These are phyloP conservation scores for Cyclotella choctawhatcheeana DNA, from an alignment of 108 stramenopile species.

Conservation along the genomic window DNA sequence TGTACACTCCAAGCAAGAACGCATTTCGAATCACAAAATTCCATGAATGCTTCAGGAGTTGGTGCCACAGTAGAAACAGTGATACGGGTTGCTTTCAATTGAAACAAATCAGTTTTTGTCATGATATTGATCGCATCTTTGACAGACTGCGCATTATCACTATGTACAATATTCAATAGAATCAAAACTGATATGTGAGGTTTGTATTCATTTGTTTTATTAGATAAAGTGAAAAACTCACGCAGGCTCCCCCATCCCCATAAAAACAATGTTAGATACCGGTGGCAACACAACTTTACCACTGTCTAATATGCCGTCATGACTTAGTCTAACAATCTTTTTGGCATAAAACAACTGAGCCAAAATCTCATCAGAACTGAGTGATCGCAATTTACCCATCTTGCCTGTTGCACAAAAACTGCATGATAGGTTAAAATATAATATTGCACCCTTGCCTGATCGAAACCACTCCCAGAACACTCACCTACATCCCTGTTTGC, in stretches of 20 bases:
- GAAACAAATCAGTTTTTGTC: conserved; percentile 55
- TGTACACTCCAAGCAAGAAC: conserved; percentile 88
- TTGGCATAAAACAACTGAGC: conserved; percentile 78
- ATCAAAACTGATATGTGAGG: conserved; percentile 47
- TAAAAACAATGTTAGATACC: conserved; percentile 80
- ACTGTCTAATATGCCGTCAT: conserved; percentile 7
- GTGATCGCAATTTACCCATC: conserved; percentile 79
- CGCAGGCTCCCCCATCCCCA: conserved; percentile 88
- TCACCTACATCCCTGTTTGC: conserved; percentile 84
- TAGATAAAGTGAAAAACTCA: background rate
- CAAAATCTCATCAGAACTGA: conserved; percentile 78
- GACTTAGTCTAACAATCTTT: conserved; percentile 50
- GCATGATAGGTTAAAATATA: too few species aligned
- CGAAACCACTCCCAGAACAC: too few species aligned
- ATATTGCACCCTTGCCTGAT: too few species aligned
- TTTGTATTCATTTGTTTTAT: too few species aligned
- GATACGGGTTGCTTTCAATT: conserved; percentile 59
- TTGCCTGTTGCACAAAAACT: conserved; percentile 87
- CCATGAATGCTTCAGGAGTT: conserved; percentile 52
- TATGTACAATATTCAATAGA: background rate
- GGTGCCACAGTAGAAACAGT: conserved; percentile 91
- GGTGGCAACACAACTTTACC: conserved; percentile 34
- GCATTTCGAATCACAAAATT: conserved; percentile 33
- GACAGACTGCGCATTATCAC: conserved; percentile 68
- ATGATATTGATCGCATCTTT: conserved; percentile 52